phyloP scores from a whole-genome alignment of 768 basidiomycete genomes.

The Lactarius hatsudake region DNA sequence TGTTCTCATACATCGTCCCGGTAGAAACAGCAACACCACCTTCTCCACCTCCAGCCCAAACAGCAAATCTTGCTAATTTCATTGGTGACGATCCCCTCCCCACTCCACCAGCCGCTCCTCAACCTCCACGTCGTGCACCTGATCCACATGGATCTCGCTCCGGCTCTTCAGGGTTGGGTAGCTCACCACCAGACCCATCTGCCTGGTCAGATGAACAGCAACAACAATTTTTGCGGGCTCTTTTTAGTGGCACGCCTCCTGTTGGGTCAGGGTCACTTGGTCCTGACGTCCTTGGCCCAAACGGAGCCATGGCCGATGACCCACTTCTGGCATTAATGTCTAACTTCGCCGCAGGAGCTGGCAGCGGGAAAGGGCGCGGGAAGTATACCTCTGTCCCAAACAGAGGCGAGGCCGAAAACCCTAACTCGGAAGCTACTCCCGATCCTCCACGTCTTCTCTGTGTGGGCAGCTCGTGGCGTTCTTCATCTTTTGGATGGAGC shows the following conservation, averaged over 20 bases:
- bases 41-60: constrained; percentile 32
- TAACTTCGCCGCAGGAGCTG: constrained; percentile 28
- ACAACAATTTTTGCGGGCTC: constrained; percentile 61
- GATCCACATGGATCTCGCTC: constrained; percentile 30
- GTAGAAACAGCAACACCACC: constrained; percentile 43
- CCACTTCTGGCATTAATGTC: constrained; percentile 37
- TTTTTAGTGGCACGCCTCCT: constrained; percentile 40
- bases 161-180: constrained; percentile 27
- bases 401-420: constrained; percentile 37
- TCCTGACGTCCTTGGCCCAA: constrained; percentile 3
- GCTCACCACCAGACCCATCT: constrained; percentile 47
- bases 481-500: constrained; percentile 68
- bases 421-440: constrained; percentile 60
- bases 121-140: constrained; percentile 32
- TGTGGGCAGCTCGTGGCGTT: constrained; percentile 65
- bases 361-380: constrained; percentile 6
- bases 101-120: constrained; percentile 29
- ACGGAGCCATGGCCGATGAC: constrained; percentile 27
- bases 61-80: constrained; percentile 34
- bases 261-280: constrained; percentile 8
- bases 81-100: constrained; percentile 40
- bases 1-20: background rate
- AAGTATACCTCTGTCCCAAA: constrained; percentile 4
- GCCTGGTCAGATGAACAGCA: constrained; percentile 71
- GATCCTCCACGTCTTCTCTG: constrained; percentile 58